Percentiles rank a stretch among this genome's conserved stretches.
phyloP scores from a whole-genome alignment of 75 land plant genomes.

The Larix kaempferi region DNA sequence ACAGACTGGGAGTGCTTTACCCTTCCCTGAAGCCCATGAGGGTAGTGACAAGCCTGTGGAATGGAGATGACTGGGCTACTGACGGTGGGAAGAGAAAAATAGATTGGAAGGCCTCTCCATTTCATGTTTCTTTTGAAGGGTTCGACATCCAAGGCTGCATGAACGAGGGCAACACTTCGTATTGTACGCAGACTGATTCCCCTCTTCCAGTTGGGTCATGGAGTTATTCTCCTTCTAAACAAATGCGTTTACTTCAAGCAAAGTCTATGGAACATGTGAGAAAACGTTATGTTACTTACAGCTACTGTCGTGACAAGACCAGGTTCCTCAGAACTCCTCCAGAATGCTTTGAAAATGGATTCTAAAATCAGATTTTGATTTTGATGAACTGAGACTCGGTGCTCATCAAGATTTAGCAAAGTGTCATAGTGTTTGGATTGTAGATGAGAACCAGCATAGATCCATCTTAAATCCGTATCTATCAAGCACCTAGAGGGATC shows the following conservation, averaged over 20 bases:
- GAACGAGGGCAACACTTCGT: too few species aligned
- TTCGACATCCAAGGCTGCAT: conserved; percentile 30
- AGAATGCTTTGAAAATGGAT: not conserved
- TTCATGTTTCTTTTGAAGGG: conserved; percentile 25
- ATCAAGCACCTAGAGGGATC: too few species aligned
- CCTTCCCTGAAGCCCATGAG: conserved; percentile 36
- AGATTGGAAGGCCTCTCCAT: conserved; percentile 32
- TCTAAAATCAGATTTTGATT: not conserved
- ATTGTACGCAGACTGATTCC: not conserved
- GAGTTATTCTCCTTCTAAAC: not conserved
- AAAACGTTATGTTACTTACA: conserved; percentile 1
- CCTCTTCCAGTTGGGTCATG: not conserved
- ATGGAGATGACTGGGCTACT: conserved; percentile 56
- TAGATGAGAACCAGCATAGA: too few species aligned
- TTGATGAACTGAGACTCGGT: too few species aligned
- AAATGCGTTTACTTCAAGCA: not conserved
- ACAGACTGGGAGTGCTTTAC: conserved; percentile 11
- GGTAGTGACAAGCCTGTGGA: conserved; percentile 44
- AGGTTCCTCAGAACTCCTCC: conserved; percentile 1
- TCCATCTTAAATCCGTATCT: too few species aligned
- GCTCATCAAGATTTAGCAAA: too few species aligned
- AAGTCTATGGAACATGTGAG: conserved; percentile 4
- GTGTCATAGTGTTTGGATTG: too few species aligned
- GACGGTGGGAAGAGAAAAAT: conserved; percentile 40
- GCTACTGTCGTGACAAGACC: not conserved